phyloP scores from a whole-genome alignment of 768 basidiomycete genomes.

The Tulasnella sp. region DNA sequence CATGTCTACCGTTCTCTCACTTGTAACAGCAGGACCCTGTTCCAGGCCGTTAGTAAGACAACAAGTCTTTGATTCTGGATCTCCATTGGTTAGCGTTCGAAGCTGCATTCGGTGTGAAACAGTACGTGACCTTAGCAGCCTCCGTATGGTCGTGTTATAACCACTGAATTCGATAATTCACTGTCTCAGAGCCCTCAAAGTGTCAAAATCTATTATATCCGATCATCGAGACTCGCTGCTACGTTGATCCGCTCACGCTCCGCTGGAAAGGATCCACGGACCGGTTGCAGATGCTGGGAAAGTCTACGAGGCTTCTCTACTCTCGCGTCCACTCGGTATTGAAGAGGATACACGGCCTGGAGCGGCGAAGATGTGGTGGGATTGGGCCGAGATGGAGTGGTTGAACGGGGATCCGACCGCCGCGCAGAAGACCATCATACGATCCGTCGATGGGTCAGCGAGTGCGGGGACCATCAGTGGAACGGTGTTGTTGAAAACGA shows the following conservation, averaged over 20 bases:
- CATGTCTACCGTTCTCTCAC: no score
- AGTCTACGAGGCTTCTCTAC: constrained; percentile 41
- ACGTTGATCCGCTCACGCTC: constrained; percentile 70
- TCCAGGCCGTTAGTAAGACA: constrained; percentile 41
- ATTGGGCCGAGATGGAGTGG: constrained; percentile 84
- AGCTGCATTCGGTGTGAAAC: constrained; percentile 44
- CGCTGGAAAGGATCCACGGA: constrained; percentile 55
- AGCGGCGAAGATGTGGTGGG: constrained; percentile 53
- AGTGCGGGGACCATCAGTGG: constrained; percentile 29
- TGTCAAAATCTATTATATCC: constrained; percentile 55
- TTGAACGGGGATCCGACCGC: constrained; percentile 38
- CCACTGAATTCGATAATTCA: constrained; percentile 11
- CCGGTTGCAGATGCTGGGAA: constrained; percentile 60
- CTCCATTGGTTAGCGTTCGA: constrained; percentile 55
- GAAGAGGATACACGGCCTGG: constrained; percentile 25
- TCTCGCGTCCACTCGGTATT: constrained; percentile 35
- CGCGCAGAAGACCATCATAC: constrained; percentile 42
- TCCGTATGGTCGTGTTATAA: background rate
- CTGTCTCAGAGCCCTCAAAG: constrained; percentile 46
- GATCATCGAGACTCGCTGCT: constrained; percentile 41
- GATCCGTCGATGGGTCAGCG: constrained; percentile 35
- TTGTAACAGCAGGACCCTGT: constrained; percentile 34
- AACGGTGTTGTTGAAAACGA: constrained; percentile 41
- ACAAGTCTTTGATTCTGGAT: constrained; percentile 51
- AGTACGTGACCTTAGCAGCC: constrained; percentile 34